A percentile compares a stretch with the other conserved stretches of the same genome.
Evolutionary conservation across 495 filamentous ascomycete species (phyloP).

Genomic region (Trichoderma erinaceum): DNA sequence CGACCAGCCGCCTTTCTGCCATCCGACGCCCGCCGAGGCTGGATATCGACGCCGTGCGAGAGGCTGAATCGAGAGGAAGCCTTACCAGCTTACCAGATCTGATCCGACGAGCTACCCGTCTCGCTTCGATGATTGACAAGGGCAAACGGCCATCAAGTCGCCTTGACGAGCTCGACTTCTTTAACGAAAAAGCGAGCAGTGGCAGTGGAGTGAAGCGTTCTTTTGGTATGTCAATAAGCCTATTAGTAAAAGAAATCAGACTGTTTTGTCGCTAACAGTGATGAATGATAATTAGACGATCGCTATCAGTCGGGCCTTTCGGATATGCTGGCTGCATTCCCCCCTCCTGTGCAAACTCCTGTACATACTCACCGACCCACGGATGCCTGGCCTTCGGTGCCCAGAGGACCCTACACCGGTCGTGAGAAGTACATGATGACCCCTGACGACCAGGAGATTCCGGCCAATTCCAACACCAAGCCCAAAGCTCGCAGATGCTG

Average conservation of each 20-base stretch:
- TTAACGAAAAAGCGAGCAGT: slow-evolving; percentile 25
- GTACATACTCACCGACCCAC: slow-evolving; percentile 36
- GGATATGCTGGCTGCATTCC: slow-evolving; percentile 88
- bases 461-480: slow-evolving; percentile 10
- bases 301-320: slow-evolving; percentile 58
- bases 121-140: slow-evolving; percentile 83
- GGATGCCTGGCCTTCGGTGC: slow-evolving; percentile 37
- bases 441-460: slow-evolving; percentile 4
- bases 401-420: slow-evolving; percentile 6
- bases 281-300: neutral
- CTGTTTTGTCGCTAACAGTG: neutral
- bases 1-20: slow-evolving; percentile 42
- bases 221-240: slow-evolving; percentile 27
- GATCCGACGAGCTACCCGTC: slow-evolving; percentile 77
- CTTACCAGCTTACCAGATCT: slow-evolving; percentile 87
- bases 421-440: neutral
- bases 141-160: slow-evolving; percentile 73
- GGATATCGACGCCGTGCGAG: slow-evolving; percentile 70
- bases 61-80: slow-evolving; percentile 76
- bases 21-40: slow-evolving; percentile 65
- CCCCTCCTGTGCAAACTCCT: slow-evolving; percentile 64
- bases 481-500: slow-evolving; percentile 44
- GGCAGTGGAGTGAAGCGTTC: slow-evolving; percentile 31
- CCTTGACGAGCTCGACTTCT: slow-evolving; percentile 48
- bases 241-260: neutral